Base-by-base conservation (phyloP, 306 rosid species). In the Corylus americana region DNA sequence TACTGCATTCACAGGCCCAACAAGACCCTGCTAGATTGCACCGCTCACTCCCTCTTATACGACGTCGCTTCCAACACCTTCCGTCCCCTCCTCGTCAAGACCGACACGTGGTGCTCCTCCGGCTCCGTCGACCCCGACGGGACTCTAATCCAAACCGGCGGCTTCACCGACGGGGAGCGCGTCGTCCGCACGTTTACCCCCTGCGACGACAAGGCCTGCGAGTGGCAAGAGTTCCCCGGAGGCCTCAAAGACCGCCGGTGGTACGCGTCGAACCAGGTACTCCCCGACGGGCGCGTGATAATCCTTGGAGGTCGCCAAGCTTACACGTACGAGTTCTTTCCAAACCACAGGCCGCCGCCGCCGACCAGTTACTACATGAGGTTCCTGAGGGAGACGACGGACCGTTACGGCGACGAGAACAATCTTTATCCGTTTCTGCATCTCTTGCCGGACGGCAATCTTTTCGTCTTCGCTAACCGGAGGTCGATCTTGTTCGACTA, bases 351-450 rank as follows among this genome's bases (percentile, higher is more conserved):
- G 66, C 55, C 82, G 67, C 76, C 77, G 66, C 55, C 82, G 62
- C 76, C 77, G 68, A 14, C 44, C 22, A 20, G 37, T 3, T 64
- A 53, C 29, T 80, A 42, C 58, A 29, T 93, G 29, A 44, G 62
- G 0, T 90, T 93, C 90, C 84, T 93, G 88, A 47, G 14, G 42
- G 81, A 84, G 13, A 93, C 97, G 8, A 74, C 54, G 13, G 97
- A 93, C 16, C 77, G 58, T 22, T 83, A 74, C 8, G 86, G 81
- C 1, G 93, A 82, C 48, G 97, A 91, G 84, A 93, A 91, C 75
- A 93, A 93, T 88, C 97, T 93, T 82, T 93, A 89, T 42, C 98
- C 97, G 0, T 93, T 90, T 90, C 83, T 91, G 90, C 95, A 90
- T 70, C 91, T 93, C 27, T 51, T 88, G 39, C 93, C 93, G 0